Evolutionary conservation across 2,329 filamentous ascomycete genomes (phyloP), one percentile per base, ranked within the genome.

Genomic region (Paecilomyces variotii): DNA sequence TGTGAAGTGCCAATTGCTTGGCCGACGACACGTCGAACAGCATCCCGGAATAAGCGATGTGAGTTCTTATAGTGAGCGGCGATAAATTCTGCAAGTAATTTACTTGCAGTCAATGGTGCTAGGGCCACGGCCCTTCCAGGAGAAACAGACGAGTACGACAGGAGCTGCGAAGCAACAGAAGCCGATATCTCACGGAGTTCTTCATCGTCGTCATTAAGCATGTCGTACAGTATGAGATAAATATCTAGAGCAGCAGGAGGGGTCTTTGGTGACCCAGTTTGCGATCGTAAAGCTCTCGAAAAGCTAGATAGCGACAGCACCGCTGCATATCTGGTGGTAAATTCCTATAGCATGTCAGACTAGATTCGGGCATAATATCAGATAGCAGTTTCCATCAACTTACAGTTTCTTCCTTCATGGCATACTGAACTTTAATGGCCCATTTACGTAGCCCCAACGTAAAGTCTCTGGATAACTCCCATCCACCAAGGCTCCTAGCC

Each of bases 151-250:
- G 69, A 71, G 51, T 70, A 68, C 6, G 71, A 74, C 0, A 78
- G 64, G 0, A 75, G 58, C 62, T 67, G 69, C 2, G 74, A 77
- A 12, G 72, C 70, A 1, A 71, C 70, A 4, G 67, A 63, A 5
- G 76, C 83, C 6, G 87, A 87, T 0, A 83, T 71, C 34, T 87
- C 82, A 52, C 93, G 85, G 62, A 97, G 83, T 59, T 97, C 91
- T 61, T 96, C 90, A 68, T 97, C 93, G 69, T 97, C 93, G 69
- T 97, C 94, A 68, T 90, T 89, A 3, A 96, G 80, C 53, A 86
- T 79, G 68, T 91, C 87, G 72, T 94, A 92, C 1, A 93, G 76
- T 2, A 87, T 79, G 4, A 91, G 71, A 56, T 88, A 82, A 30
- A 84, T 76, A 1, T 83, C 76, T 1, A 90, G 72, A 34, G 84